A percentile compares a stretch with the other conserved stretches of the same genome.
phyloP scores from a whole-genome alignment of 148 eudicot genomes.

The Fagopyrum esculentum region DNA sequence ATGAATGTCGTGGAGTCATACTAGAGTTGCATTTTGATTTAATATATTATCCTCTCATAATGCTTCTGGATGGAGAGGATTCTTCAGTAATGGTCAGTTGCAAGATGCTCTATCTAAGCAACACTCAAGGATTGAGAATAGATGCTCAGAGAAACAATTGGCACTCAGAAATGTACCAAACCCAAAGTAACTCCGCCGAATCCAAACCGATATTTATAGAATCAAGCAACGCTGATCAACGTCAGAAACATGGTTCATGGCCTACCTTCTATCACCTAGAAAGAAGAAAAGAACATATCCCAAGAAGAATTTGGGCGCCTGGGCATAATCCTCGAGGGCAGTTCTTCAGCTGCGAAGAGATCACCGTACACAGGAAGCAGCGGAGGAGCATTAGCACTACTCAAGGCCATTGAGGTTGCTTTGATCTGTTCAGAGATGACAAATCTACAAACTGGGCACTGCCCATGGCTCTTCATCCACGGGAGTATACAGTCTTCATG shows the following conservation, averaged over 20 bases:
- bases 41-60: too few relatives aligned
- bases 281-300: constrained; percentile 9
- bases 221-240: neutral
- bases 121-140: neutral
- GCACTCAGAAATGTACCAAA: neutral
- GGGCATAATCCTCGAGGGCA: neutral
- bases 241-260: neutral
- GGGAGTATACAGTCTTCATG: constrained; percentile 93
- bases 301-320: neutral
- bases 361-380: neutral
- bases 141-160: neutral
- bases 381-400: neutral
- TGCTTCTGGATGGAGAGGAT: neutral
- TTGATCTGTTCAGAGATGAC: constrained; percentile 23
- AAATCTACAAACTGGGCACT: constrained; percentile 69
- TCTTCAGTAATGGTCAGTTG: neutral
- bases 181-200: neutral
- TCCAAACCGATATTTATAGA: neutral
- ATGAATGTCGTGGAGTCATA: neutral
- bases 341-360: neutral
- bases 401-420: neutral
- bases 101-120: neutral
- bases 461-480: constrained; percentile 69
- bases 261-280: neutral
- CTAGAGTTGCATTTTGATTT: neutral